A percentile compares a stretch with the other conserved stretches of the same genome.
These are phyloP conservation scores for Helotiales sp. DNA, from an alignment of 2,329 filamentous ascomycete genomes.

Conservation along the genomic window DNA sequence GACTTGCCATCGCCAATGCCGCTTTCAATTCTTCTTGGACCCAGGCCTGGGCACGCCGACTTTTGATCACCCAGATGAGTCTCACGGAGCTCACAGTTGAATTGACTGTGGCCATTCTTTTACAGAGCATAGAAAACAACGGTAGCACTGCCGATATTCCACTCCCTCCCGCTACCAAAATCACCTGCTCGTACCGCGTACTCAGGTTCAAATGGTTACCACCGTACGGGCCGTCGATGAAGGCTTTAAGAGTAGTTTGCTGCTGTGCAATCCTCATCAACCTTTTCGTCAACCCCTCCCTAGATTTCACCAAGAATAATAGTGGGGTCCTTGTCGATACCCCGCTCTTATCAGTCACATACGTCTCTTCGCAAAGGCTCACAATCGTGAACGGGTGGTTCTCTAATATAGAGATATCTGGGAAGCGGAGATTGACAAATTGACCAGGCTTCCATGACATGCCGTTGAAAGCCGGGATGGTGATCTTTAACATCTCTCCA, in stretches of 20 bases:
- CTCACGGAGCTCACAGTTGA: neutral
- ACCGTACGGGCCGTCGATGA: neutral
- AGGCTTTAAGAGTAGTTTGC: neutral
- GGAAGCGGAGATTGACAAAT: neutral
- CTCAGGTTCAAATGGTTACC: neutral
- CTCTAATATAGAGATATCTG: neutral
- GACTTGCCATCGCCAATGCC: neutral
- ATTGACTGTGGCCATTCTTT: neutral
- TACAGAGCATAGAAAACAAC: neutral
- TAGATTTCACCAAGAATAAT: neutral
- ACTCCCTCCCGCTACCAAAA: neutral
- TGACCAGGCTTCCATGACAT: neutral
- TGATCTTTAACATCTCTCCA: neutral
- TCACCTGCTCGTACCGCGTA: neutral
- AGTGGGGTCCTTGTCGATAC: neutral
- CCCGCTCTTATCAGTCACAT: neutral
- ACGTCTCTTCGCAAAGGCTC: neutral
- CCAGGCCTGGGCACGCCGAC: neutral
- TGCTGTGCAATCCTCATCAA: neutral
- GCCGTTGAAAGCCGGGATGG: neutral
- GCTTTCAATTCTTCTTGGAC: neutral
- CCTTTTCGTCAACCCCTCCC: neutral
- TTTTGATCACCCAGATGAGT: neutral
- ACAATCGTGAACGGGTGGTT: neutral
- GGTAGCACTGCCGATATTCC: neutral